A percentile compares a stretch with the other conserved stretches of the same genome.
These are phyloP conservation scores for Xylaria grammica DNA, from an alignment of 495 filamentous ascomycete genomes.

Conservation along the genomic window DNA sequence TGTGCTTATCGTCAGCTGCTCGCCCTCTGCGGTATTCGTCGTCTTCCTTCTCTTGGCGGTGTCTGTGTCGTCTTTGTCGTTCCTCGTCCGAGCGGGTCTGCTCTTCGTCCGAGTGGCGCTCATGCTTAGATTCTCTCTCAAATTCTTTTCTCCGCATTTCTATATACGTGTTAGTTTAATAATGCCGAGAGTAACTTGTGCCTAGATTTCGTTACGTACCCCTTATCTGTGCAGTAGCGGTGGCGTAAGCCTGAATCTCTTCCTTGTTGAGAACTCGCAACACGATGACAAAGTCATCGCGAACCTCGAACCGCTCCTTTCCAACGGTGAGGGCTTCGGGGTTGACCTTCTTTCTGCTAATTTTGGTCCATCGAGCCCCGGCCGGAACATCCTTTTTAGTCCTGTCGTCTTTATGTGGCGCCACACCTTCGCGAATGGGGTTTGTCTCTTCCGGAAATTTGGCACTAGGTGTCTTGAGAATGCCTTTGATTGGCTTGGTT, in stretches of 20 bases:
- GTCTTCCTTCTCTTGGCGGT: conserved; percentile 38
- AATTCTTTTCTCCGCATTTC: conserved; percentile 46
- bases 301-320: conserved; percentile 81
- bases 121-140: conserved; percentile 36
- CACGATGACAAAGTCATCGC: conserved; percentile 84
- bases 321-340: conserved; percentile 76
- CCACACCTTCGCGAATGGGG: conserved; percentile 84
- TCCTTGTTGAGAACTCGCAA: conserved; percentile 78
- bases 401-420: conserved; percentile 83
- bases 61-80: conserved; percentile 33
- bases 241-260: conserved; percentile 80
- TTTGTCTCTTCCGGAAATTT: conserved; percentile 82
- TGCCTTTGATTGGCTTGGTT: conserved; percentile 64
- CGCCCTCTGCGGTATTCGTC: conserved; percentile 39
- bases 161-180: conserved; percentile 24
- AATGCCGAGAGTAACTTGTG: background rate
- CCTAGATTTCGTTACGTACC: conserved; percentile 52
- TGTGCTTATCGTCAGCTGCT: conserved; percentile 31
- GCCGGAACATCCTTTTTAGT: conserved; percentile 70
- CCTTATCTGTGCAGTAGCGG: conserved; percentile 76
- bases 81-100: conserved; percentile 39
- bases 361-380: conserved; percentile 87
- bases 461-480: conserved; percentile 71
- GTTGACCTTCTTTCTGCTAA: conserved; percentile 81
- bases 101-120: conserved; percentile 32